Base-by-base conservation (phyloP, 768 basidiomycete species). In the Trametes cubensis region DNA sequence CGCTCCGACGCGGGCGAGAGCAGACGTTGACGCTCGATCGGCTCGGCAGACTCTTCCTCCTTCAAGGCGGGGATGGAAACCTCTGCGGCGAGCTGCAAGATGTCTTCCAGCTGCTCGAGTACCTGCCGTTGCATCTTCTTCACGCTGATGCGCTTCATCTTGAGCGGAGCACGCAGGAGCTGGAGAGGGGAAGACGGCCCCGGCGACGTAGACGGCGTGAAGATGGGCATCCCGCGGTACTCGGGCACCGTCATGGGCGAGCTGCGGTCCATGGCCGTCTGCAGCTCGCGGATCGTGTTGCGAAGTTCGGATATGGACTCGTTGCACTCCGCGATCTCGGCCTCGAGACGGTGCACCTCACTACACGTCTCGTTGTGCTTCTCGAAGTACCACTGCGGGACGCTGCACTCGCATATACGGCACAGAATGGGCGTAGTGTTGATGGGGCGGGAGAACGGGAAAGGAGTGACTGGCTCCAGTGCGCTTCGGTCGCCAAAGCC, bases 291-390 rank as follows among this genome's bases (percentile, higher is more conserved):
- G 67, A 97, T 90, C 6, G 93, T 91, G 70, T 87, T 91, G 60
- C 87, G 85, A 55, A 98, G 81, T 71, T 98, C 97, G 17, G 81
- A 75, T 58, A 98, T 89, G 23, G 89, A 89, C 73, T 99, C 97
- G 76, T 98, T 97, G 79, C 90, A 93, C 70, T 94, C 92, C 41
- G 83, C 77, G 66, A 98, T 95, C 74, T 97, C 95, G 18, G 95
- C 94, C 75, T 99, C 97, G 63, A 99, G 81, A 47, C 93, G 88
- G 76, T 99, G 97, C 3, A 92, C 89, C 77, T 98, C 96, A 67
- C 87, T 93, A 69, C 97, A 99, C 13, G 95, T 98, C 77, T 99
- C 97, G 83, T 94, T 98, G 79, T 99, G 97, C 79, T 98, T 98
- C 79, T 98, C 97, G 73, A 99, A 99, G 79, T 95, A 99, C 97